phyloP scores from a whole-genome alignment of 257 asterid genomes.

The Solanum verrucosum region DNA sequence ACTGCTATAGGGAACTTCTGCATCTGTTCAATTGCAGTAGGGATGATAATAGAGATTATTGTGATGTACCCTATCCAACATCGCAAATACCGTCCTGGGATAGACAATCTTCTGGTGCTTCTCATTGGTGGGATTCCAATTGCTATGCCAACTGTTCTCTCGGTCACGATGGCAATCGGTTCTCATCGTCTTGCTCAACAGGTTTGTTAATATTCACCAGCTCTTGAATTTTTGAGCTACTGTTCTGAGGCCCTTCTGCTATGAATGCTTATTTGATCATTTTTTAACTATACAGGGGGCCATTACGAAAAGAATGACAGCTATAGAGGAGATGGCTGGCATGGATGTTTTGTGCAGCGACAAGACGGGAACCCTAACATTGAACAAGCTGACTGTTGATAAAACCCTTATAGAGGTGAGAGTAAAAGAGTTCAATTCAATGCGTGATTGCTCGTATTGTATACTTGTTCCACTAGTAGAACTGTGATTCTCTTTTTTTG shows the following conservation, averaged over 20 bases:
- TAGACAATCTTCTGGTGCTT: conserved; percentile 93
- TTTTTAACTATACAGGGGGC: conserved; percentile 56
- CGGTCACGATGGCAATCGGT: conserved; percentile 98
- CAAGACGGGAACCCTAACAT: conserved; percentile 87
- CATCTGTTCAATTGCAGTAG: conserved; percentile 93
- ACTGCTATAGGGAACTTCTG: conserved; percentile 98
- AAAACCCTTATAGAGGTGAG: conserved; percentile 85
- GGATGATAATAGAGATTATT: conserved; percentile 81
- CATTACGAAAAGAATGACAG: conserved; percentile 97
- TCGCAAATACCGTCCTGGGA: conserved; percentile 85
- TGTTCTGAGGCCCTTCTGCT: neutral
- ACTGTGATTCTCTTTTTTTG: neutral
- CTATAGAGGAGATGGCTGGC: conserved; percentile 99
- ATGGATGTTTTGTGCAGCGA: conserved; percentile 99
- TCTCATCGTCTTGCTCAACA: conserved; percentile 97
- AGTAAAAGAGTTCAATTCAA: neutral
- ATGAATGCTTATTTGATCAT: neutral
- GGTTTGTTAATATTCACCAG: conserved; percentile 20
- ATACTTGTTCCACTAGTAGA: neutral
- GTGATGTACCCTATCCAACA: conserved; percentile 98
- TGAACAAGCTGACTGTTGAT: conserved; percentile 94
- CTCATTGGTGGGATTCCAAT: conserved; percentile 98
- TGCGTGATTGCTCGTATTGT: neutral
- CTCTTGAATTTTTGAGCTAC: neutral
- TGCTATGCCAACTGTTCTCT: conserved; percentile 98